Evolutionary conservation across 1,284 basidiomycete genomes (phyloP), one percentile per base, ranked within the genome.

Genomic region (Trichosporon sp.): DNA sequence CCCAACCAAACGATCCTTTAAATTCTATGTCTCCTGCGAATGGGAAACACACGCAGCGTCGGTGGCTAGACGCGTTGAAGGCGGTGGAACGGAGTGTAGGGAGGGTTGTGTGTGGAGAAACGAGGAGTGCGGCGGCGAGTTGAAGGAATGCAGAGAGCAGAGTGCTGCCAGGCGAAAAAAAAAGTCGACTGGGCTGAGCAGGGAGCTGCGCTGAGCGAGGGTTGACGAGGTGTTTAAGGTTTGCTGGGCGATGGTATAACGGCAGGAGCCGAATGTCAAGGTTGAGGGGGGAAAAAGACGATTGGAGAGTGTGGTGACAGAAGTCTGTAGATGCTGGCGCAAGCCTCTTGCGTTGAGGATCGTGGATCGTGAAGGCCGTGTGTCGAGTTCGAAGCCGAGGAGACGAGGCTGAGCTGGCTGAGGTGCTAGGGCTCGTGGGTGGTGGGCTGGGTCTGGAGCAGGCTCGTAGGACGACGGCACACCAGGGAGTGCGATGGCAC

Each of bases 221-320:
- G 51, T 4, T 26, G 51, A 54, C 51, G 51, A 54, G 14, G 51
- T 54, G 51, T 54, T 54, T 54, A 54, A 54, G 51, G 51, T 54
- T 54, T 54, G 51, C 51, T 54, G 51, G 19, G 51, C 51, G 19
- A 54, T 54, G 19, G 51, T 54, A 54, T 54, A 19, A 54, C 51
- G 51, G 51, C 51, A 54, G 51, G 51, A 16, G 51, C 51, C 51
- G 3, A 26, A 16, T 10, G 51, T 54, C 51, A 19, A 54, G 19
- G 19, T 54, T 7, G 51, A 26, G 51, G 21, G 10, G 10, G 51
- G 8, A 19, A 16, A 26, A 26, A 26, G 51, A 54, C 2, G 51
- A 54, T 26, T 6, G 51, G 51, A 54, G 21, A 54, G 51, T 21
- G 51, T 54, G 51, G 51, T 54, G 51, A 54, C 51, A 54, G 19